These are phyloP conservation scores for Fusarium chuoi DNA, from an alignment of 2,329 filamentous ascomycete species.

Conservation along the genomic window DNA sequence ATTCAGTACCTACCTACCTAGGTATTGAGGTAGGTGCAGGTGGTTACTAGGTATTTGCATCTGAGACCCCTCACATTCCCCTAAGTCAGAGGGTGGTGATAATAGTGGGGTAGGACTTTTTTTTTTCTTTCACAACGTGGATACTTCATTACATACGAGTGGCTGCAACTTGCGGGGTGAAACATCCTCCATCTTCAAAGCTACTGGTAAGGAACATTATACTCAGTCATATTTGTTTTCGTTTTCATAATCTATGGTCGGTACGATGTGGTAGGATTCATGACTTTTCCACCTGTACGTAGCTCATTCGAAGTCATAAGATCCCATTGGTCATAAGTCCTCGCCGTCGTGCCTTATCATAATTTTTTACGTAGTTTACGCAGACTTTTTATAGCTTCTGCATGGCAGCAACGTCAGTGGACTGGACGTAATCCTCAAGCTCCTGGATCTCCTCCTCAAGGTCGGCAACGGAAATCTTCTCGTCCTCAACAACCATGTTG, in stretches of 20 bases:
- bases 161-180: not conserved
- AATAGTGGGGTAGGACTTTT: not conserved
- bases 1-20: not conserved
- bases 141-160: not conserved
- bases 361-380: constrained; percentile 39
- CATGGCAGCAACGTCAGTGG: constrained; percentile 89
- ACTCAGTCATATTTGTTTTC: constrained; percentile 21
- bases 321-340: constrained; percentile 44
- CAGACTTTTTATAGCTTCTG: constrained; percentile 79
- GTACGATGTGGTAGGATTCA: constrained; percentile 38
- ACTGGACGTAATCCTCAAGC: constrained; percentile 96
- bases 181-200: not conserved
- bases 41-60: constrained; percentile 2
- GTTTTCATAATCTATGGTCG: constrained; percentile 41
- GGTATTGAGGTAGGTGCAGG: not conserved
- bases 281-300: constrained; percentile 40
- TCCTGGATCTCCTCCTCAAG: constrained; percentile 85
- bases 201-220: not conserved
- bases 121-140: not conserved
- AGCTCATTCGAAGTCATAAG: constrained; percentile 40
- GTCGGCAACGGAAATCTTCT: constrained; percentile 89
- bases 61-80: constrained; percentile 30
- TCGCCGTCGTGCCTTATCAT: constrained; percentile 48
- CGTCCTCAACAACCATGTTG: constrained; percentile 96
- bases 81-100: not conserved